Percentiles rank a stretch among this genome's conserved stretches.
Conservation (phyloP, 768 basidiomycete species). For the Serendipita vermifera region DNA sequence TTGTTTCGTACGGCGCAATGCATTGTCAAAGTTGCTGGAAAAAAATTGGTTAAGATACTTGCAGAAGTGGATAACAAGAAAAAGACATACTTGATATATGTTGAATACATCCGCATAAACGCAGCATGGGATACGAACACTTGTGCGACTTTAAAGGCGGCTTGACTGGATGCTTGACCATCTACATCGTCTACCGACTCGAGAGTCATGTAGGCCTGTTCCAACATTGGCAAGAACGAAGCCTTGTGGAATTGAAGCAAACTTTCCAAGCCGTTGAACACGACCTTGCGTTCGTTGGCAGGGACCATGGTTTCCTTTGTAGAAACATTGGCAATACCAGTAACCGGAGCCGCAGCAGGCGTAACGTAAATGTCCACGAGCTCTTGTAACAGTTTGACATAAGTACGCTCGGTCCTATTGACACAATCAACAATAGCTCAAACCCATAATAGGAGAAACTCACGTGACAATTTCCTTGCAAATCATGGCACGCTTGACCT, state of each 20-base stretch:
- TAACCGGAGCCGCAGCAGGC: slow-evolving; percentile 60
- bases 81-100: slow-evolving; percentile 79
- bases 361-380: slow-evolving; percentile 91
- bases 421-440: slow-evolving; percentile 15
- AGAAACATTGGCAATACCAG: slow-evolving; percentile 50
- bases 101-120: slow-evolving; percentile 98
- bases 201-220: slow-evolving; percentile 59
- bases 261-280: slow-evolving; percentile 82
- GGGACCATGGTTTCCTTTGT: slow-evolving; percentile 79
- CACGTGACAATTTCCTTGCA: slow-evolving; percentile 86
- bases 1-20: slow-evolving; percentile 71
- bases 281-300: slow-evolving; percentile 70
- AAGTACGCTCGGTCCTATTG: slow-evolving; percentile 80
- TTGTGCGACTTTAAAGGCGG: slow-evolving; percentile 69
- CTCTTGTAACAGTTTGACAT: slow-evolving; percentile 87
- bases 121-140: slow-evolving; percentile 91
- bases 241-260: slow-evolving; percentile 87
- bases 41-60: slow-evolving; percentile 3
- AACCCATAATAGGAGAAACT: slow-evolving; percentile 23
- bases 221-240: slow-evolving; percentile 84
- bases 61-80: slow-evolving; percentile 10
- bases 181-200: slow-evolving; percentile 51
- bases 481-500: slow-evolving; percentile 66
- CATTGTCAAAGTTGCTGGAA: slow-evolving; percentile 83
- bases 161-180: slow-evolving; percentile 57